Conservation (phyloP, 495 filamentous ascomycete species). For the Daldinia loculata region DNA sequence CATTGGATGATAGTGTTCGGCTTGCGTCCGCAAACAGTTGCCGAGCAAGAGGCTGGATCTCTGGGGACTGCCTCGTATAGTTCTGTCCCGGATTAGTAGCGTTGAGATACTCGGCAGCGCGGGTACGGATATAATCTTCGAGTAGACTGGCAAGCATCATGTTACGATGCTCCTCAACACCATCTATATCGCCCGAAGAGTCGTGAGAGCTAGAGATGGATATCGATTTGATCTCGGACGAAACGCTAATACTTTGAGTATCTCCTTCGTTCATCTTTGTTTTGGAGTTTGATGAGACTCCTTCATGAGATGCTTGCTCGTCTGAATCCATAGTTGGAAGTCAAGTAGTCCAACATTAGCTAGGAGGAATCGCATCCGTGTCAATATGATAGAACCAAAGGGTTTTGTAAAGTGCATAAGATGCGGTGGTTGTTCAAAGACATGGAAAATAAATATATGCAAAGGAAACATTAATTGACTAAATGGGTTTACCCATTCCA, state of each 20-base stretch:
- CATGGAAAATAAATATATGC: background rate
- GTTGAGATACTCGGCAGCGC: conserved; percentile 44
- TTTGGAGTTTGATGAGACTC: background rate
- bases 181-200: conserved; percentile 11
- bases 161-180: conserved; percentile 44
- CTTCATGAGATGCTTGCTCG: conserved; percentile 4
- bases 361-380: background rate
- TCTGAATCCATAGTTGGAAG: conserved; percentile 19
- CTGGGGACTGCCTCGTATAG: conserved; percentile 43
- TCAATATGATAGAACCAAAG: background rate
- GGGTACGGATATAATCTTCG: conserved; percentile 44
- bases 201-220: conserved; percentile 24
- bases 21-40: conserved; percentile 39
- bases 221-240: conserved; percentile 21
- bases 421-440: background rate
- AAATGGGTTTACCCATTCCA: background rate
- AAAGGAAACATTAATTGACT: background rate
- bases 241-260: conserved; percentile 28
- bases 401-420: background rate
- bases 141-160: conserved; percentile 48
- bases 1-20: conserved; percentile 35
- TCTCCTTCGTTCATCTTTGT: conserved; percentile 17
- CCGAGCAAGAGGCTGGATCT: conserved; percentile 36
- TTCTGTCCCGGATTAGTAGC: conserved; percentile 35
- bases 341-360: background rate